Percentiles rank a stretch among this genome's conserved stretches.
phyloP scores from a whole-genome alignment of 2,329 filamentous ascomycete species.

The Fusarium sp. region DNA sequence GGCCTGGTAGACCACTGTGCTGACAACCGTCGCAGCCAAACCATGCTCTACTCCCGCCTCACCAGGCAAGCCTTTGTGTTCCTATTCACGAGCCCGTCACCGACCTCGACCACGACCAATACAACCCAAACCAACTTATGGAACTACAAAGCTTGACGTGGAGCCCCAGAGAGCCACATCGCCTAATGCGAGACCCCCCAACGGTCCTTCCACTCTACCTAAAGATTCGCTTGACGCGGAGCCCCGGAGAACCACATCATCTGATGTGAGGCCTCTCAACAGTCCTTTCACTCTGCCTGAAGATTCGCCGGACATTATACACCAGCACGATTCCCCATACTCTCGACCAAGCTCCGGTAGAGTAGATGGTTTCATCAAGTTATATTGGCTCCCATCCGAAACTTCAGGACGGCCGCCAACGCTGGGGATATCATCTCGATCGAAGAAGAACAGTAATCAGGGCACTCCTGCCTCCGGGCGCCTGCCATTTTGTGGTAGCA shows the following conservation, averaged over 20 bases:
- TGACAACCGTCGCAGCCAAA: background rate
- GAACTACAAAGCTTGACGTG: background rate
- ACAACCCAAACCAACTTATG: background rate
- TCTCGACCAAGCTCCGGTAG: background rate
- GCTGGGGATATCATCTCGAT: background rate
- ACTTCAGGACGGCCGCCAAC: background rate
- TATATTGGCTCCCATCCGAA: background rate
- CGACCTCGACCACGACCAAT: background rate
- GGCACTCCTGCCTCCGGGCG: background rate
- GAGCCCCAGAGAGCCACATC: background rate
- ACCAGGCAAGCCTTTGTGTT: background rate
- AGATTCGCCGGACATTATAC: background rate
- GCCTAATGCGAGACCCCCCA: background rate
- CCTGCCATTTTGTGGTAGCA: background rate
- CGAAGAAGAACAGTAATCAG: background rate
- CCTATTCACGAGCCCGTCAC: background rate
- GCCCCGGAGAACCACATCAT: background rate
- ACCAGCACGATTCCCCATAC: background rate
- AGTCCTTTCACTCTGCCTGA: background rate
- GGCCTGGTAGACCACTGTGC: background rate
- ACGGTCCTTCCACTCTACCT: background rate
- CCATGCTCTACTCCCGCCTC: background rate
- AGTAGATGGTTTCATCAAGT: background rate
- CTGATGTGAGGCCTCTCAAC: background rate
- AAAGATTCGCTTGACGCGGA: background rate